Conservation (phyloP, 192 early-diverging fungal genomes). For the Pecoramyces ruminantium region DNA sequence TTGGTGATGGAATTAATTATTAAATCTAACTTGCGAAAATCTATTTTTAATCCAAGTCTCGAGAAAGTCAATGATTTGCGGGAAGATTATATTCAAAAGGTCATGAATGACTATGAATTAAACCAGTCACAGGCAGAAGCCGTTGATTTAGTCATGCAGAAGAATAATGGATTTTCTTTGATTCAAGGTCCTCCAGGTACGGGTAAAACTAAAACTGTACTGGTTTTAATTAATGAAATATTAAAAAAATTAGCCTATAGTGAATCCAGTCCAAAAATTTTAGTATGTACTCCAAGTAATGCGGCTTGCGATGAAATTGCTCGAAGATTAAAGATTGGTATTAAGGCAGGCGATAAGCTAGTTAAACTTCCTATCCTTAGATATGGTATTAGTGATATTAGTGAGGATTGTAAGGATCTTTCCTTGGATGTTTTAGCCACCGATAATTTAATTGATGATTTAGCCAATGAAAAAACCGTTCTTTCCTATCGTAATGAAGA, state of each 20-base stretch:
- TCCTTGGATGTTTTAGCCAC: constrained; percentile 49
- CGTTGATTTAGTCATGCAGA: constrained; percentile 45
- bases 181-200: constrained; percentile 67
- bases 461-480: constrained; percentile 2
- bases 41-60: constrained; percentile 43
- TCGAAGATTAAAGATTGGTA: constrained; percentile 63
- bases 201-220: constrained; percentile 82
- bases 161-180: constrained; percentile 60
- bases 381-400: constrained; percentile 61
- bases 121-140: constrained; percentile 85
- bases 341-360: constrained; percentile 32
- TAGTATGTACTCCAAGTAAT: constrained; percentile 88
- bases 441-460: constrained; percentile 9
- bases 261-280: constrained; percentile 23
- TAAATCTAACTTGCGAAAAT: constrained; percentile 31
- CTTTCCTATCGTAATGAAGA: not conserved
- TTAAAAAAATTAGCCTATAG: constrained; percentile 14
- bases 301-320: constrained; percentile 93
- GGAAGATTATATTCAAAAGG: constrained; percentile 11
- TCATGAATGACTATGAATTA: constrained; percentile 47
- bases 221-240: constrained; percentile 60
- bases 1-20: constrained; percentile 47
- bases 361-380: constrained; percentile 60
- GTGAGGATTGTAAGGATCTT: constrained; percentile 51
- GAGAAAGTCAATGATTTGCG: constrained; percentile 7